Evolutionary conservation across 2,329 filamentous ascomycete species (phyloP).

Genomic region (Beauveria varroae): DNA sequence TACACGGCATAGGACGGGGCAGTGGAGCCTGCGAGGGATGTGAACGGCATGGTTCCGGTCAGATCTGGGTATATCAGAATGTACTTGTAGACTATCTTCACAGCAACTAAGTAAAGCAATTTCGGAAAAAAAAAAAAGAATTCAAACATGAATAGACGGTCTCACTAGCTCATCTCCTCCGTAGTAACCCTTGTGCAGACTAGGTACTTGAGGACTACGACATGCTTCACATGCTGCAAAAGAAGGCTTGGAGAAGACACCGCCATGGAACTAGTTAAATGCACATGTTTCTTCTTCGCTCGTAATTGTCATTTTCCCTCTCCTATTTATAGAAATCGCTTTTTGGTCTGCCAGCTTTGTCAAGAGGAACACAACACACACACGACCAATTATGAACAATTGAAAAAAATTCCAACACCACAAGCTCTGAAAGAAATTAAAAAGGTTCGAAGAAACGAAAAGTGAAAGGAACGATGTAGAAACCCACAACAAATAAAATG

Average conservation of each 20-base stretch:
- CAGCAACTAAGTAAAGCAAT: too few relatives aligned
- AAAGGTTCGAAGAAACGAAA: not conserved
- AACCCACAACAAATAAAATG: not conserved
- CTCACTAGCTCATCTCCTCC: not conserved
- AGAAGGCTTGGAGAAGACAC: not conserved
- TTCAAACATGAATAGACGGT: not conserved
- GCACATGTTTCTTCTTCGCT: not conserved
- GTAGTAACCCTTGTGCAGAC: too few relatives aligned
- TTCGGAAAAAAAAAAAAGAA: not conserved
- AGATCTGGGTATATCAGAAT: not conserved
- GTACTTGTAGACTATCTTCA: not conserved
- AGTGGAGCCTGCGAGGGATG: too few relatives aligned
- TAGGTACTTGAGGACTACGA: too few relatives aligned
- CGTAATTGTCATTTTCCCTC: not conserved
- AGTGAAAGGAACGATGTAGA: not conserved
- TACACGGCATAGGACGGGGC: constrained; percentile 36
- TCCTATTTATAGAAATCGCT: not conserved
- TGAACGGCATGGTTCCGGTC: too few relatives aligned
- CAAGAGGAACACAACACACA: not conserved
- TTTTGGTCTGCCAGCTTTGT: not conserved
- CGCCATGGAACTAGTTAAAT: not conserved
- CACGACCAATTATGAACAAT: not conserved
- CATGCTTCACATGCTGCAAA: not conserved
- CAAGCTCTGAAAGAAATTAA: not conserved
- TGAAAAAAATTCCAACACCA: not conserved